Evolutionary conservation across 257 asterid species (phyloP).

Genomic region (Plantago ovata): DNA sequence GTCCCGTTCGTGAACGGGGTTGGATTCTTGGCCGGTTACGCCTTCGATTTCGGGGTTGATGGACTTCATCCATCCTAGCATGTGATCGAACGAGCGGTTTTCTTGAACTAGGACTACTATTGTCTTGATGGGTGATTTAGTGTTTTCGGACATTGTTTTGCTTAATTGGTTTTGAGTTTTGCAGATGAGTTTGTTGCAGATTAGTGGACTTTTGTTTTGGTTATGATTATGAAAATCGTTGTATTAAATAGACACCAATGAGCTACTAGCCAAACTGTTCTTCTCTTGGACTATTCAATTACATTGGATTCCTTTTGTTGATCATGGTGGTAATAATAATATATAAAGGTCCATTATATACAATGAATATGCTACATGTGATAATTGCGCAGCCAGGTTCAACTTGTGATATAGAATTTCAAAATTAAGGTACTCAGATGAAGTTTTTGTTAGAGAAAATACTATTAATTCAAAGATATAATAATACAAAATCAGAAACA

Average conservation of each 20-base stretch:
- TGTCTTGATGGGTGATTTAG: slow-evolving; percentile 57
- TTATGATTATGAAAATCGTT: too few species aligned
- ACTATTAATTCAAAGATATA: too few species aligned
- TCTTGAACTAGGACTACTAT: slow-evolving; percentile 68
- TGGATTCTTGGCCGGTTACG: slow-evolving; percentile 54
- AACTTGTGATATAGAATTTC: too few species aligned
- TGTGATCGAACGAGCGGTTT: slow-evolving; percentile 78
- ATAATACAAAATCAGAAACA: too few species aligned
- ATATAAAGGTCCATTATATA: too few species aligned
- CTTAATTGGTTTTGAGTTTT: not conserved
- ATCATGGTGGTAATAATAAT: not conserved
- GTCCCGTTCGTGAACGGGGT: slow-evolving; percentile 44
- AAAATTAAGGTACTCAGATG: too few species aligned
- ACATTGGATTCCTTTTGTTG: slow-evolving; percentile 23
- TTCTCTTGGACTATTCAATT: slow-evolving; percentile 24
- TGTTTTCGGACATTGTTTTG: slow-evolving; percentile 30
- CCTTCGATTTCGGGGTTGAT: slow-evolving; percentile 68
- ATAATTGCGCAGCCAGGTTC: too few species aligned
- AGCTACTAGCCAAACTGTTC: slow-evolving; percentile 10
- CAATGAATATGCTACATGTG: too few species aligned
- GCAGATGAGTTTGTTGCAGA: slow-evolving; percentile 7
- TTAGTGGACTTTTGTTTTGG: not conserved
- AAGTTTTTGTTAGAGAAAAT: too few species aligned
- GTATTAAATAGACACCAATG: not conserved
- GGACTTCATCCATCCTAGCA: slow-evolving; percentile 80